These are phyloP conservation scores for Rhipidocladum racemiflorum DNA, from an alignment of 176 grass and related monocot genomes.

Conservation along the genomic window DNA sequence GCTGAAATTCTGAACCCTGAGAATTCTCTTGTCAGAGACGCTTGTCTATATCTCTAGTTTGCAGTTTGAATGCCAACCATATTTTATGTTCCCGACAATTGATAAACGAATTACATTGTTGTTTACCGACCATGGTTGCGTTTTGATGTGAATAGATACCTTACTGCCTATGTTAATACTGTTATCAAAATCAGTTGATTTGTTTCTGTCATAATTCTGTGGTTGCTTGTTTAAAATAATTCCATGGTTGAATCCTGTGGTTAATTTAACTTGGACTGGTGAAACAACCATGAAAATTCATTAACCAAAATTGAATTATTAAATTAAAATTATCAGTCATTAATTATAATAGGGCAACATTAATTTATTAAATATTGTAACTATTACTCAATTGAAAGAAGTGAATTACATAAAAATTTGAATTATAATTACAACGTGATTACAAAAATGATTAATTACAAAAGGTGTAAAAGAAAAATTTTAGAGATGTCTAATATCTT, in stretches of 20 bases:
- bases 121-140: neutral
- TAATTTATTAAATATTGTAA: too few relatives aligned
- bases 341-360: too few relatives aligned
- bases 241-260: neutral
- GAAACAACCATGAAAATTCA: too few relatives aligned
- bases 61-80: neutral
- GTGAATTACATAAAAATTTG: too few relatives aligned
- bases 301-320: too few relatives aligned
- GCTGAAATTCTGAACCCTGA: slow-evolving; percentile 9
- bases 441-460: too few relatives aligned
- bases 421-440: too few relatives aligned
- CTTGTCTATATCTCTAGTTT: slow-evolving; percentile 9
- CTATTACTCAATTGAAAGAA: too few relatives aligned
- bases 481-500: too few relatives aligned
- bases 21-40: neutral
- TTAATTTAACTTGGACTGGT: neutral
- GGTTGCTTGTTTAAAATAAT: neutral
- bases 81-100: neutral
- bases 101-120: neutral
- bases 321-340: too few relatives aligned
- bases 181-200: neutral
- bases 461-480: too few relatives aligned
- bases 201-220: neutral
- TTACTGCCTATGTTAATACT: neutral
- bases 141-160: neutral